Conservation (phyloP, 805 yeast species). For the Debaryomyces maramus region DNA sequence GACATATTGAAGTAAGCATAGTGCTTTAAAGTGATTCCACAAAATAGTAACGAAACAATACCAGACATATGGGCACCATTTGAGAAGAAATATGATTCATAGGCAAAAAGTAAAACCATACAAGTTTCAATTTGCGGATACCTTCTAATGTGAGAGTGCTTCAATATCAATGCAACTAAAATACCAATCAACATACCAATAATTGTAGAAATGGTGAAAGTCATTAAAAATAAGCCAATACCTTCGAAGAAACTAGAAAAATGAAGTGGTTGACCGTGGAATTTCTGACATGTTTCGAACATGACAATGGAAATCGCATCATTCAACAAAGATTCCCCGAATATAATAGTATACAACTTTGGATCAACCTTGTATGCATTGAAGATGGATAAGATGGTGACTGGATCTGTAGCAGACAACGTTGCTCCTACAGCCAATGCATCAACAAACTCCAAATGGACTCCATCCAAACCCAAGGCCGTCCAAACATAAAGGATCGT, state of each 20-base stretch:
- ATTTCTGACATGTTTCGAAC: constrained; percentile 97
- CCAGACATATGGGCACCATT: constrained; percentile 99
- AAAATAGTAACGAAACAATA: constrained; percentile 87
- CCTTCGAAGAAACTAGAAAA: constrained; percentile 87
- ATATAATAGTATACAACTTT: constrained; percentile 91
- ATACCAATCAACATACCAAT: constrained; percentile 90
- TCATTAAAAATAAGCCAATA: constrained; percentile 87
- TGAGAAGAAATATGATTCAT: constrained; percentile 94
- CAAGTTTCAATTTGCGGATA: constrained; percentile 98
- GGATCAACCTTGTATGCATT: constrained; percentile 98
- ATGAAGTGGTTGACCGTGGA: constrained; percentile 78
- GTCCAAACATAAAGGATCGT: constrained; percentile 86
- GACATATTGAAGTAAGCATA: constrained; percentile 98
- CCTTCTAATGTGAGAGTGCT: constrained; percentile 89
- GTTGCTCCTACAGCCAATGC: constrained; percentile 98
- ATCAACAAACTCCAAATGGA: constrained; percentile 90
- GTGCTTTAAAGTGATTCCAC: constrained; percentile 95
- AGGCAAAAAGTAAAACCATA: constrained; percentile 83
- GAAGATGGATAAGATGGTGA: constrained; percentile 92
- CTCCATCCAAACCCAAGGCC: constrained; percentile 83
- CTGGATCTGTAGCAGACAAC: constrained; percentile 97
- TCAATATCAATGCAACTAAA: constrained; percentile 81
- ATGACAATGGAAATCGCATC: constrained; percentile 98
- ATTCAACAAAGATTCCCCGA: constrained; percentile 92
- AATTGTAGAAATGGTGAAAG: constrained; percentile 84